A percentile compares a stretch with the other conserved stretches of the same genome.
These are phyloP conservation scores for Pezicula radicicola DNA, from an alignment of 2,329 filamentous ascomycete genomes.

Conservation along the genomic window DNA sequence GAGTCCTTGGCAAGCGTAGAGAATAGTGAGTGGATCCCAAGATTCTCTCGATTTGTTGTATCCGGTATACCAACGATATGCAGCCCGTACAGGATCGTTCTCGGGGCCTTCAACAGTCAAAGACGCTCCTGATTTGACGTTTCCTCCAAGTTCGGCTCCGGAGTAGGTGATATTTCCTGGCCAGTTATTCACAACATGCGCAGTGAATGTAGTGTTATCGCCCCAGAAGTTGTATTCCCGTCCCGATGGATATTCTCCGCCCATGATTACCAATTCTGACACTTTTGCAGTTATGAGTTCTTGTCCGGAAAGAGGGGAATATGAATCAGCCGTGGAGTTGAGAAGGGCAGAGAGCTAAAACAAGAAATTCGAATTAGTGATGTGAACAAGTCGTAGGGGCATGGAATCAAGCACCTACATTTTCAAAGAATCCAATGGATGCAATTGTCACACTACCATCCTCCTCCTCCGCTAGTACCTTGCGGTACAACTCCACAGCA, in stretches of 20 bases:
- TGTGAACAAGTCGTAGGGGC: not conserved
- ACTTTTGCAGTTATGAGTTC: conserved; percentile 43
- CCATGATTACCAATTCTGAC: conserved; percentile 48
- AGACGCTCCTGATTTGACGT: conserved; percentile 35
- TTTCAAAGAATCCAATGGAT: conserved; percentile 43
- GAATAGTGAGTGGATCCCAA: conserved; percentile 40
- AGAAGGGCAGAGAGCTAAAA: conserved; percentile 40
- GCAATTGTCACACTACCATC: conserved; percentile 41
- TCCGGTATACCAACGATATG: conserved; percentile 37
- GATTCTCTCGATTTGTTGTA: conserved; percentile 31
- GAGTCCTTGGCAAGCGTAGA: conserved; percentile 37
- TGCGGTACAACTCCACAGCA: conserved; percentile 43
- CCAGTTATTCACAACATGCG: conserved; percentile 45
- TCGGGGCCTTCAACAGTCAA: conserved; percentile 30
- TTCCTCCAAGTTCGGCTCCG: conserved; percentile 40
- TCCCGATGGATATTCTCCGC: conserved; percentile 45
- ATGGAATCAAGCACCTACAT: conserved; percentile 20
- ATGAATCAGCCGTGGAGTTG: conserved; percentile 37
- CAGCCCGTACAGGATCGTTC: conserved; percentile 33
- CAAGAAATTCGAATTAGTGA: no score
- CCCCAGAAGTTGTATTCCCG: conserved; percentile 48
- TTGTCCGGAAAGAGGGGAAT: conserved; percentile 35
- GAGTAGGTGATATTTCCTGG: conserved; percentile 36
- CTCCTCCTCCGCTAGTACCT: conserved; percentile 34
- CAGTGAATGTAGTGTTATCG: conserved; percentile 32